Evolutionary conservation across 495 filamentous ascomycete species (phyloP).

Genomic region (Talaromyces proteolyticus): DNA sequence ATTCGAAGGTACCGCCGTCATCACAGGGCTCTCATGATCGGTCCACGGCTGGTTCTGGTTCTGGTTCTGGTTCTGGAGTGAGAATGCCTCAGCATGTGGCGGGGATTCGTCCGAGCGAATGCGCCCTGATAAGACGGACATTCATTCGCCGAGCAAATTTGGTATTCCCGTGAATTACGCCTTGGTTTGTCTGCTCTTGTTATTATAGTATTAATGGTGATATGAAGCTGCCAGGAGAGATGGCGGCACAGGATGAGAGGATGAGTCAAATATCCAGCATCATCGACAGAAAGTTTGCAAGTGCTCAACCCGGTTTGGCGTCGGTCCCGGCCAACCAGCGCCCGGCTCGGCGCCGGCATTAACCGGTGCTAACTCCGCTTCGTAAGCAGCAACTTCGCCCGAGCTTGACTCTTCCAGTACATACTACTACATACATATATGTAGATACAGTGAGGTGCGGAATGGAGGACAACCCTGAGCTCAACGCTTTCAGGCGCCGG

Average conservation of each 20-base stretch:
- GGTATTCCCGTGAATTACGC: not conserved
- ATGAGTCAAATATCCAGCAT: too few relatives aligned
- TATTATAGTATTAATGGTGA: too few relatives aligned
- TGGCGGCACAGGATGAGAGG: too few relatives aligned
- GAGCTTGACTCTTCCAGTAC: not conserved
- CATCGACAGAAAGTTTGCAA: conserved; percentile 3
- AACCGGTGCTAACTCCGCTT: not conserved
- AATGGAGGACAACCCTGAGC: conserved; percentile 66
- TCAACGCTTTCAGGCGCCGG: conserved; percentile 73
- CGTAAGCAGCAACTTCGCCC: not conserved
- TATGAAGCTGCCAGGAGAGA: too few relatives aligned
- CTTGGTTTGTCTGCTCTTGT: too few relatives aligned
- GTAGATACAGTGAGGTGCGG: too few relatives aligned
- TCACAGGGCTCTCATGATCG: conserved; percentile 4
- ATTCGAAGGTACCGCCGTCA: not conserved
- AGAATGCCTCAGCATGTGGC: conserved; percentile 4
- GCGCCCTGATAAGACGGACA: conserved; percentile 10
- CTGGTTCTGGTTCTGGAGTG: not conserved
- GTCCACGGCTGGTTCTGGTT: conserved; percentile 2
- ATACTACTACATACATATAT: conserved; percentile 6
- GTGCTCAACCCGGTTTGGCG: not conserved
- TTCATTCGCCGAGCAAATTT: conserved; percentile 10
- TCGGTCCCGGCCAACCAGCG: not conserved
- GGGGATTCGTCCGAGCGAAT: not conserved
- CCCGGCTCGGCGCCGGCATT: not conserved